These are phyloP conservation scores for Pugionium cornutum DNA, from an alignment of 345 rosid genomes.

Conservation along the genomic window DNA sequence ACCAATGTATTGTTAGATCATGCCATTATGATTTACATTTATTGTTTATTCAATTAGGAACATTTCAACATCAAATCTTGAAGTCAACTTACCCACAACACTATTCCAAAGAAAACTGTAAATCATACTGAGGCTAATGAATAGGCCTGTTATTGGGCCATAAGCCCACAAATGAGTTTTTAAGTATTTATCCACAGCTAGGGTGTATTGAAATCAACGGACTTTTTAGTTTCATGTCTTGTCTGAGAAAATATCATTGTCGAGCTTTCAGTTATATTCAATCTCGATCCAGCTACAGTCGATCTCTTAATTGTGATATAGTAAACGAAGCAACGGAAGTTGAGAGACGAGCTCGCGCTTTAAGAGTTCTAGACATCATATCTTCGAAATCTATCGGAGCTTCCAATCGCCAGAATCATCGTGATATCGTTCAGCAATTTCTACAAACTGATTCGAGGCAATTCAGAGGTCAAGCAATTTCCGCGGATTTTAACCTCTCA, in stretches of 20 bases:
- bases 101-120: background rate
- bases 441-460: slow-evolving; percentile 43
- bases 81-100: slow-evolving; percentile 27
- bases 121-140: background rate
- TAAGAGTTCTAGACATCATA: slow-evolving; percentile 53
- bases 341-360: slow-evolving; percentile 49
- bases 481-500: slow-evolving; percentile 18
- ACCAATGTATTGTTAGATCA: slow-evolving; percentile 32
- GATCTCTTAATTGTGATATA: slow-evolving; percentile 42
- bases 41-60: slow-evolving; percentile 31
- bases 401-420: slow-evolving; percentile 42
- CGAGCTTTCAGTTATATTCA: slow-evolving; percentile 24
- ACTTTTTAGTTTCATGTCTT: slow-evolving; percentile 33
- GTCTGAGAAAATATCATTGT: slow-evolving; percentile 28
- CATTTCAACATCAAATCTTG: slow-evolving; percentile 38
- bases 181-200: background rate
- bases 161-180: background rate
- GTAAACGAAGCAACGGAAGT: slow-evolving; percentile 19
- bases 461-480: slow-evolving; percentile 12
- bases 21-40: slow-evolving; percentile 36
- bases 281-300: slow-evolving; percentile 23
- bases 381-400: slow-evolving; percentile 36
- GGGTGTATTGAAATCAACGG: background rate
- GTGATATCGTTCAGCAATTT: slow-evolving; percentile 59
- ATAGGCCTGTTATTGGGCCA: slow-evolving; percentile 10